Evolutionary conservation across 78 protist genomes (phyloP).

Genomic region (Dictyostelium capitatum): DNA sequence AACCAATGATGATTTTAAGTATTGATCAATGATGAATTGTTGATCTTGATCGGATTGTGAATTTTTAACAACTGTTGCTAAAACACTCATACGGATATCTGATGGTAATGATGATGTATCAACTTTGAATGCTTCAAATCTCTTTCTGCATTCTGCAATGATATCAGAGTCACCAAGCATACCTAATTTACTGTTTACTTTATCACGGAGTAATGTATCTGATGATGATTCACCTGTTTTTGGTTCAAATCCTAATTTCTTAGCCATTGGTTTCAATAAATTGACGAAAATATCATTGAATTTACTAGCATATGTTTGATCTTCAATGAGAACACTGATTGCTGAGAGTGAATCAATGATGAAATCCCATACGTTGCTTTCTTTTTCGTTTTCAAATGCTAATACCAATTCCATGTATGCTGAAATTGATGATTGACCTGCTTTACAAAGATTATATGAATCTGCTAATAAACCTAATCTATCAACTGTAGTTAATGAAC

Average conservation of each 20-base stretch:
- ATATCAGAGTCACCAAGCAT: neutral
- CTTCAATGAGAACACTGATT: neutral
- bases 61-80: constrained; percentile 22
- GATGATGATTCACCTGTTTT: constrained; percentile 27
- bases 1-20: neutral
- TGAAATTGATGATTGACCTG: constrained; percentile 10
- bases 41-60: constrained; percentile 35
- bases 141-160: constrained; percentile 52
- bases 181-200: constrained; percentile 27
- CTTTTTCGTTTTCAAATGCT: constrained; percentile 13
- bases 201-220: constrained; percentile 38
- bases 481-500: constrained; percentile 6
- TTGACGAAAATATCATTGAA: constrained; percentile 26
- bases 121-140: constrained; percentile 23
- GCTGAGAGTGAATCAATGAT: neutral
- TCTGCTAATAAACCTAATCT: constrained; percentile 62
- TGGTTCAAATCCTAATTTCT: constrained; percentile 63
- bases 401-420: constrained; percentile 12
- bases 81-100: constrained; percentile 37
- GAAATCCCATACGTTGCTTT: constrained; percentile 3
- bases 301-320: constrained; percentile 7
- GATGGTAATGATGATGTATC: constrained; percentile 19
- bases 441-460: constrained; percentile 34
- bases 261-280: constrained; percentile 51
- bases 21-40: constrained; percentile 30